Percentiles rank a stretch among this genome's conserved stretches.
phyloP scores from a whole-genome alignment of 2,329 filamentous ascomycete species.

The Aspergillus quadrilineatus region DNA sequence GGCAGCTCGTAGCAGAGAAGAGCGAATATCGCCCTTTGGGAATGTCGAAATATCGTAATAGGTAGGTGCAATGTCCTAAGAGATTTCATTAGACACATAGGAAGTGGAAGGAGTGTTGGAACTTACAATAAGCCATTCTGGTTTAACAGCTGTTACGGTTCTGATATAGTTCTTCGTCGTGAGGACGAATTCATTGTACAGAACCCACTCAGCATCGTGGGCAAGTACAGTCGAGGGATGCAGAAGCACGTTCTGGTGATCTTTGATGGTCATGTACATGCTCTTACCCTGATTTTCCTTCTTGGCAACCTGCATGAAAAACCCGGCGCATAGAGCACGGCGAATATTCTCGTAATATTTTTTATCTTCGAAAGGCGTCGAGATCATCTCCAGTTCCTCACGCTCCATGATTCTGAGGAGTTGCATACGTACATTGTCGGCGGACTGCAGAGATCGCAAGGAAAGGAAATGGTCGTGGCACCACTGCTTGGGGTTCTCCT shows the following conservation, averaged over 20 bases:
- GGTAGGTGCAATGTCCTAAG: constrained; percentile 81
- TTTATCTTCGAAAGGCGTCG: constrained; percentile 89
- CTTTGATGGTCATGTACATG: constrained; percentile 91
- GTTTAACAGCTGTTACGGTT: constrained; percentile 85
- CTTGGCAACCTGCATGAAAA: constrained; percentile 99
- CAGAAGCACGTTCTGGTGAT: constrained; percentile 87
- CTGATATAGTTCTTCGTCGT: constrained; percentile 98
- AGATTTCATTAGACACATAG: constrained; percentile 31
- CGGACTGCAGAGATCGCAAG: constrained; percentile 81
- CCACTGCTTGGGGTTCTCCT: constrained; percentile 80
- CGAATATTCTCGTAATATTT: constrained; percentile 98
- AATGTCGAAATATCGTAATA: constrained; percentile 89
- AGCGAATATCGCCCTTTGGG: constrained; percentile 80
- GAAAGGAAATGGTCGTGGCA: constrained; percentile 96
- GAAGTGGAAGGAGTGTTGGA: constrained; percentile 8
- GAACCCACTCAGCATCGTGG: constrained; percentile 90
- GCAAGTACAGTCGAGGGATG: constrained; percentile 90
- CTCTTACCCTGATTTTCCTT: constrained; percentile 79
- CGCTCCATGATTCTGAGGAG: constrained; percentile 97
- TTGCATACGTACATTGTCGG: constrained; percentile 90
- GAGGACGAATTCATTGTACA: constrained; percentile 98
- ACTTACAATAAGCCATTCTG: constrained; percentile 89
- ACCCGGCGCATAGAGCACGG: constrained; percentile 84
- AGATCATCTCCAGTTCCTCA: constrained; percentile 78
- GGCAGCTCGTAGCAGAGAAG: constrained; percentile 55